Evolutionary conservation across 2,329 filamentous ascomycete genomes (phyloP), one percentile per base, ranked within the genome.

Genomic region (Fusarium nurragi): DNA sequence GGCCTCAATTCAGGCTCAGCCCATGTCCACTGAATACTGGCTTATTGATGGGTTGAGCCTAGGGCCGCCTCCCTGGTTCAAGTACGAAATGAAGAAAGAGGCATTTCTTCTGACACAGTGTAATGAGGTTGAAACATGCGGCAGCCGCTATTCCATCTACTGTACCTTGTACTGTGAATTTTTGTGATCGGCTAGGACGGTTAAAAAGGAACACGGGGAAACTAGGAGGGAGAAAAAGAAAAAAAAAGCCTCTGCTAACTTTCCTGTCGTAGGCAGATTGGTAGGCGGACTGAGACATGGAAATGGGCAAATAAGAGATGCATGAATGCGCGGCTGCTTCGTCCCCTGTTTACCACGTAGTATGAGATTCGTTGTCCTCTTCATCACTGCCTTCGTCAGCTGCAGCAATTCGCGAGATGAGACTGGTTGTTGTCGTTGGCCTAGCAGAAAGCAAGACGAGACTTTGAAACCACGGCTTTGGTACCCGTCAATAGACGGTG

Each of bases 361-460:
- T 34, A 18, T 34, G 48, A 32, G 52, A 58, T 43, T 68, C 46
- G 56, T 54, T 50, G 60, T 63, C 60, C 49, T 46, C 23, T 60
- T 50, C 65, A 66, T 65, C 64, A 68, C 28, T 28, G 48, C 32
- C 51, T 25, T 68, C 61, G 65, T 68, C 63, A 68, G 65, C 65
- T 60, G 53, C 44, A 57, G 41, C 37, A 53, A 49, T 44, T 18
- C 18, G 43, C 21, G 54, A 56, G 16, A 67, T 52, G 26, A 55
- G 57, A 66, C 64, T 68, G 68, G 68, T 39, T 56, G 44, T 50
- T 59, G 51, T 57, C 30, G 59, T 41, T 34, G 46, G 37, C 43
- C 34, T 49, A 23, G 49, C 34, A 52, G 45, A 41, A 34, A 34
- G 52, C 28, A 44, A 46, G 21, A 44, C 50, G 59, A 43, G 59